Percentiles rank a stretch among this genome's conserved stretches.
Conservation (phyloP, 495 filamentous ascomycete species). For the Pyrenopolyporus hunteri region DNA sequence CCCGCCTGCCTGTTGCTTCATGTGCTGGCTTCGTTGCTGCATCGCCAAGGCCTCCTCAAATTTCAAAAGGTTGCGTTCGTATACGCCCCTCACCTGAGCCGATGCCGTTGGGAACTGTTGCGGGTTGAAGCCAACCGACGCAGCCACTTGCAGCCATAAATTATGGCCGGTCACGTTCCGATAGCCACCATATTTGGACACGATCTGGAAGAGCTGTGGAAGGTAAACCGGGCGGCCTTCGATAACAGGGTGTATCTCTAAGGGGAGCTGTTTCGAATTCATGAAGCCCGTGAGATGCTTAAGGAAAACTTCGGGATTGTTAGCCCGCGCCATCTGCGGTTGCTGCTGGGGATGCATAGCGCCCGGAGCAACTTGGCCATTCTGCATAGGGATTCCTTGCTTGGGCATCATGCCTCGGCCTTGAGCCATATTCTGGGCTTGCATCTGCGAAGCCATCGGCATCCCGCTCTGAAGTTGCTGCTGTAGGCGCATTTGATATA, state of each 20-base stretch:
- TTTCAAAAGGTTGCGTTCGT: slow-evolving; percentile 70
- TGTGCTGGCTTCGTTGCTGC: slow-evolving; percentile 64
- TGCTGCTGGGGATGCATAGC: slow-evolving; percentile 50
- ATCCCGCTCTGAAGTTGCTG: slow-evolving; percentile 70
- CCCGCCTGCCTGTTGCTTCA: slow-evolving; percentile 56
- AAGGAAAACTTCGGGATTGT: slow-evolving; percentile 72
- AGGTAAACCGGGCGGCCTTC: slow-evolving; percentile 73
- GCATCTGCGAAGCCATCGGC: slow-evolving; percentile 53
- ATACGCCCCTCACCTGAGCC: slow-evolving; percentile 72
- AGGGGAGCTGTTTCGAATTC: slow-evolving; percentile 66
- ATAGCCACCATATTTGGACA: slow-evolving; percentile 77
- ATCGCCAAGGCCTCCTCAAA: slow-evolving; percentile 77
- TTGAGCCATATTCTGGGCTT: slow-evolving; percentile 51
- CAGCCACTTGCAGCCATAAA: slow-evolving; percentile 74
- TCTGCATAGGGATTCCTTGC: slow-evolving; percentile 51
- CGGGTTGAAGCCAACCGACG: slow-evolving; percentile 67
- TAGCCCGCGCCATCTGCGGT: slow-evolving; percentile 38
- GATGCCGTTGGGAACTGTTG: slow-evolving; percentile 69
- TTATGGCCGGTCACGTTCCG: slow-evolving; percentile 70
- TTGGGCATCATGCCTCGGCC: slow-evolving; percentile 57
- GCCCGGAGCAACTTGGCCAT: slow-evolving; percentile 54
- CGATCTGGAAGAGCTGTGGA: slow-evolving; percentile 73
- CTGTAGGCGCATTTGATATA: slow-evolving; percentile 70
- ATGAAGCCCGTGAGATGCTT: slow-evolving; percentile 76
- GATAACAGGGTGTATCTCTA: slow-evolving; percentile 73